A percentile compares a stretch with the other conserved stretches of the same genome.
These are phyloP conservation scores for Thelephora ganbajun DNA, from an alignment of 768 basidiomycete genomes.

Conservation along the genomic window DNA sequence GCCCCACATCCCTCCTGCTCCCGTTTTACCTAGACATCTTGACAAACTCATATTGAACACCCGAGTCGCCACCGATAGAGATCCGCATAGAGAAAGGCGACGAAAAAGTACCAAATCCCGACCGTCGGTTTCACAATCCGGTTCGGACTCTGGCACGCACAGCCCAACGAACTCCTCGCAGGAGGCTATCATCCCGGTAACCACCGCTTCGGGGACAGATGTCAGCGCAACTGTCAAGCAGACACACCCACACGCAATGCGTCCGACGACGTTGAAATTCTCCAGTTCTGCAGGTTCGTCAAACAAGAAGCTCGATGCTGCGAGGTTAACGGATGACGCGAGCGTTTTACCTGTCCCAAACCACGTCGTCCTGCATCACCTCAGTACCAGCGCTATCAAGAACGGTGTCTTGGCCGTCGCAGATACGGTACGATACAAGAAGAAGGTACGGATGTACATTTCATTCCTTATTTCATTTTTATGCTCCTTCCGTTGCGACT, in stretches of 20 bases:
- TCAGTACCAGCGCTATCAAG: constrained; percentile 89
- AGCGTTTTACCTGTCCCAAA: constrained; percentile 86
- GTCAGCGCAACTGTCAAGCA: constrained; percentile 11
- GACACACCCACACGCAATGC: constrained; percentile 10
- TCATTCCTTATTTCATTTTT: not conserved
- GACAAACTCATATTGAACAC: constrained; percentile 88
- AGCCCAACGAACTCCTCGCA: not conserved
- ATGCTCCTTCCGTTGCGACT: not conserved
- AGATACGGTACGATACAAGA: constrained; percentile 79
- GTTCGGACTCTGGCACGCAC: not conserved
- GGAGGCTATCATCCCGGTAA: constrained; percentile 13
- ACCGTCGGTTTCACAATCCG: not conserved
- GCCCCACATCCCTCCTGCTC: constrained; percentile 79
- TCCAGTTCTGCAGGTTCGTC: not conserved
- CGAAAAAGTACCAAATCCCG: not conserved
- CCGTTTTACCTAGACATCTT: constrained; percentile 76
- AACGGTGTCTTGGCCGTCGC: constrained; percentile 90
- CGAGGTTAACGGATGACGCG: constrained; percentile 66
- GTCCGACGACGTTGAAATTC: constrained; percentile 4
- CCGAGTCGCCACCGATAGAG: constrained; percentile 18
- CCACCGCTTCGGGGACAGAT: constrained; percentile 19
- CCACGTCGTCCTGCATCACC: constrained; percentile 87
- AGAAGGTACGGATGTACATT: constrained; percentile 48
- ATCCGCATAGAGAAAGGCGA: constrained; percentile 2
- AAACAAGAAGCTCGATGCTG: constrained; percentile 16